Base-by-base conservation (phyloP, 148 eudicot species). In the Tetragonia tetragonoides region DNA sequence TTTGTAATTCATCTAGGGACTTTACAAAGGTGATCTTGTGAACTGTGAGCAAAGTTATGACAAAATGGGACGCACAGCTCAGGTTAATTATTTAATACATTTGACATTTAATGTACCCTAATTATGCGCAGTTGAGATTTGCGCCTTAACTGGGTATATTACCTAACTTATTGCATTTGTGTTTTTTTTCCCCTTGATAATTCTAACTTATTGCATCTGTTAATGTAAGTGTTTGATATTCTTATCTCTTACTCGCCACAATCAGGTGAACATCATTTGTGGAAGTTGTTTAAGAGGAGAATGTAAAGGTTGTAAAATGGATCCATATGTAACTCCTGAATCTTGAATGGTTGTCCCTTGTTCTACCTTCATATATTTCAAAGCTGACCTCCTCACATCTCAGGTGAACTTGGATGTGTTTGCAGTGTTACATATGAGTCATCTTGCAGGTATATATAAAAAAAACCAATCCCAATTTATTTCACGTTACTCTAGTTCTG, bases 21-120 rank as follows among this genome's bases (percentile, higher is more conserved):
- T 83, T 81, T 85, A 88, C 81, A 83, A 83, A 47, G 98, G 98
- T 16, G 98, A 94, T 83, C 86, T 94, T 28, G 70, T 63, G 15
- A 87, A 87, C 53, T 94, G 98, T 77, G 98, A 94, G 87, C 80
- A 77, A 78, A 89, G 76, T 82, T 89, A 86, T 79, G 91, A 92
- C 78, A 92, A 94, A 85, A 76, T 86, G 86, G 98, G 97, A 40
- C 97, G 95, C 49, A 92, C 95, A 65, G 89, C 97, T 83, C 87
- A 88, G 95, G 98, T 94, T 75, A 87, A 88, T 81, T 40, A 28
- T 68, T 54, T 21, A 40, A 39, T 53, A 66, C 18, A 23, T 34
- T 20, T 54, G 74, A 21, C 23, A 70, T 18, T 37, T 53, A 28
- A 28, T 28, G 57, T 11, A 17, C 49, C 66, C 67, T 54, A 20